Base-by-base conservation (phyloP, 208 protist species). In the Tritrichomonas musculus region DNA sequence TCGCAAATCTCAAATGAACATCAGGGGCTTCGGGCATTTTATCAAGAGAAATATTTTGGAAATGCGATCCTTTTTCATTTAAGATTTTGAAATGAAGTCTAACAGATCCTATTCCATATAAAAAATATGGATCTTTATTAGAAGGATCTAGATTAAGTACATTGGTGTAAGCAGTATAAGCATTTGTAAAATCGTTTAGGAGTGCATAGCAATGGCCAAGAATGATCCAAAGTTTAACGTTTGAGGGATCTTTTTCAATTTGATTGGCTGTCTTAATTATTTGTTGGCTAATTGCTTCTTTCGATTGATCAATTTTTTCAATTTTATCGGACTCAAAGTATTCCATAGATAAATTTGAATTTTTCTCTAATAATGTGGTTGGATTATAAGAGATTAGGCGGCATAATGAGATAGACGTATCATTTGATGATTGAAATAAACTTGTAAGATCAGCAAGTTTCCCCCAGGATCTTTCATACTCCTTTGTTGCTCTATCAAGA, bases 1-100 rank as follows among this genome's bases (percentile, higher is more conserved):
- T 50, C 73, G 73, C 73, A 47, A 82, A n/a, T 47, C 73, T 47
- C 20, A 82, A 82, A 20, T 82, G n/a, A 82, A 82, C 50, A 82
- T 50, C 20, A 30, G 41, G 73, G 1, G 41, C 73, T 47, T 20
- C 14, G 3, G 41, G 73, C 41, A 47, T 20, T 17, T 53, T 53
- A 53, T 50, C 39, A n/a, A 53, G 3, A 20, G 73, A 50, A 33
- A 53, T 82, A 8, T 20, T 50, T 11, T 47, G 50, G 41, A 82
- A 82, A 27, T 20, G 9, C 11, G 50, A 36, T 36, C 39, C 41
- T 50, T 47, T 20, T 25, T 75, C 33, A 82, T 82, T 36, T 11
- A 53, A 82, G n/a, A n/a, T n/a, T n/a, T 82, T 82, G 73, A 82
- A 82, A 30, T 82, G 41, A n/a, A 53, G 73, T 8, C 50, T n/a